Evolutionary conservation across 2,329 filamentous ascomycete genomes (phyloP).

Genomic region (Neonectria neomacrospora): DNA sequence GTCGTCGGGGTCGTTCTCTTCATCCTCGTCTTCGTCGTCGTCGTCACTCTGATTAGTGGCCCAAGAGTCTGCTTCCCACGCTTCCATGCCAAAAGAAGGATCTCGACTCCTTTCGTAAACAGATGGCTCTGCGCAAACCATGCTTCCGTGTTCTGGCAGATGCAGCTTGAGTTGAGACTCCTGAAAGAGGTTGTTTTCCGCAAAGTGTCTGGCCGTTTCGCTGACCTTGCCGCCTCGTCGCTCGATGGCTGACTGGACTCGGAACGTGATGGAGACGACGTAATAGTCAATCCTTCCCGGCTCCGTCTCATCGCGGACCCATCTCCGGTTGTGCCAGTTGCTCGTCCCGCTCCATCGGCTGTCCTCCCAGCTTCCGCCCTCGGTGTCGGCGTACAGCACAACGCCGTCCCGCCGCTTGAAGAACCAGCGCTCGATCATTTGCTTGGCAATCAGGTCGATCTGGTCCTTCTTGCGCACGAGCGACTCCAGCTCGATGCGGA

Average conservation of each 20-base stretch:
- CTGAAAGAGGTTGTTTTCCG: background rate
- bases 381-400: slow-evolving; percentile 46
- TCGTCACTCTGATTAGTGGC: too few species aligned
- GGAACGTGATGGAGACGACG: slow-evolving; percentile 54
- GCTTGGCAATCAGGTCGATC: slow-evolving; percentile 55
- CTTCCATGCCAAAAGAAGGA: background rate
- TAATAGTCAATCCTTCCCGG: slow-evolving; percentile 56
- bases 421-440: slow-evolving; percentile 39
- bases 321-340: slow-evolving; percentile 51
- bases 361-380: slow-evolving; percentile 38
- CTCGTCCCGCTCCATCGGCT: slow-evolving; percentile 58
- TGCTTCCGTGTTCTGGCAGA: slow-evolving; percentile 3
- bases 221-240: slow-evolving; percentile 33
- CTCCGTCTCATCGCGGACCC: slow-evolving; percentile 56
- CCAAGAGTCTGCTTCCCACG: background rate
- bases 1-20: background rate
- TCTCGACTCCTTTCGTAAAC: background rate
- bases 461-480: slow-evolving; percentile 57
- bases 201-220: slow-evolving; percentile 8
- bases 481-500: slow-evolving; percentile 61
- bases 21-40: background rate
- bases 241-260: slow-evolving; percentile 33
- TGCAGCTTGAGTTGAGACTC: slow-evolving; percentile 4
- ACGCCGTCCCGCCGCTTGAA: slow-evolving; percentile 47
- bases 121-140: background rate